A percentile compares a stretch with the other conserved stretches of the same genome.
Evolutionary conservation across 2,329 filamentous ascomycete genomes (phyloP).

Genomic region (Trichoderma semiorbis): DNA sequence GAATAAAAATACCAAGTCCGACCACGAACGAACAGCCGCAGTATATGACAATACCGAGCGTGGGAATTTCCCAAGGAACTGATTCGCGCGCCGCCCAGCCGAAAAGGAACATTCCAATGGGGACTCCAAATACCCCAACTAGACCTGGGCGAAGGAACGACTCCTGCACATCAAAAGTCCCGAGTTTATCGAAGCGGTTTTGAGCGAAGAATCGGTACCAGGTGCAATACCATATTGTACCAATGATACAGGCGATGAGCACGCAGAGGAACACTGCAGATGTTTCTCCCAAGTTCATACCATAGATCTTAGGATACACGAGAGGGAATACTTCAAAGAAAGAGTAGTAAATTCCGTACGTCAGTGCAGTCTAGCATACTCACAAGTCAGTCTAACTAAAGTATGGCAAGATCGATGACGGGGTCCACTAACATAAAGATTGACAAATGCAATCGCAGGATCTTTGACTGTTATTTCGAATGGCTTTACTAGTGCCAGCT

Average conservation of each 20-base stretch:
- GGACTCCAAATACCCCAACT: neutral
- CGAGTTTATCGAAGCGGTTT: neutral
- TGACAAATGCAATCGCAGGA: neutral
- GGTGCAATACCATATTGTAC: neutral
- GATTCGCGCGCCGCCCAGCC: neutral
- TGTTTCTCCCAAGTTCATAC: neutral
- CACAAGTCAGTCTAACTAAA: neutral
- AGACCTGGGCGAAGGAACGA: neutral
- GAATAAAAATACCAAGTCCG: conserved; percentile 44
- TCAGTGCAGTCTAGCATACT: neutral
- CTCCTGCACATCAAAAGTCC: neutral
- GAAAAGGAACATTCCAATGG: neutral
- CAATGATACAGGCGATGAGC: neutral
- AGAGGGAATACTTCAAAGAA: neutral
- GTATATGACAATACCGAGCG: neutral
- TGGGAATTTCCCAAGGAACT: neutral
- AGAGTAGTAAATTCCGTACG: neutral
- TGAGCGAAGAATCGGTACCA: neutral
- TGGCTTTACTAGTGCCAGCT: neutral
- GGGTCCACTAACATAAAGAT: neutral
- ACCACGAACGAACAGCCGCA: conserved; percentile 24
- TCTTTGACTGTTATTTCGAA: neutral
- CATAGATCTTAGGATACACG: neutral
- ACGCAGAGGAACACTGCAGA: neutral
- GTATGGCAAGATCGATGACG: neutral